Evolutionary conservation across 495 filamentous ascomycete genomes (phyloP).

Genomic region (Talaromyces trachyspermus): DNA sequence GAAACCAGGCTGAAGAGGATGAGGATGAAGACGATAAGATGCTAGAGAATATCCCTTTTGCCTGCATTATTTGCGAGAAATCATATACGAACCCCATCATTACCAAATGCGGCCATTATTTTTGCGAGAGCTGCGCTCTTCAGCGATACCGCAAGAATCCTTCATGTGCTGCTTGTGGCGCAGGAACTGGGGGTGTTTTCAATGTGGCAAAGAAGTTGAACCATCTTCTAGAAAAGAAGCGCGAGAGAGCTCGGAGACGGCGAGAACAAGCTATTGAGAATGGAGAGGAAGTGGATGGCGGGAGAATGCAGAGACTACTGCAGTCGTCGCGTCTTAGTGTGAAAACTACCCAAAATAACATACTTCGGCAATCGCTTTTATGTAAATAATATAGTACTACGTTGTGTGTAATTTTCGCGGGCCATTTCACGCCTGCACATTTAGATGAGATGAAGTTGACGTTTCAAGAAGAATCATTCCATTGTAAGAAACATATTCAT

Average conservation of each 20-base stretch:
- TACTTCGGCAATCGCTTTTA: no score
- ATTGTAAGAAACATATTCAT: no score
- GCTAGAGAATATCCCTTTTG: conserved; percentile 86
- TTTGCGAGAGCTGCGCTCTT: conserved; percentile 84
- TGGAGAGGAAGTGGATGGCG: conserved; percentile 61
- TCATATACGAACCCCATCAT: conserved; percentile 76
- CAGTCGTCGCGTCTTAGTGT: no score
- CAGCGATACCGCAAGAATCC: conserved; percentile 75
- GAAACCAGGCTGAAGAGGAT: conserved; percentile 36
- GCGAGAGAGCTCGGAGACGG: conserved; percentile 56
- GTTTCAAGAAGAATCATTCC: no score
- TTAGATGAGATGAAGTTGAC: no score
- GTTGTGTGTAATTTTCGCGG: background rate
- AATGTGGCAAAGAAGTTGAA: conserved; percentile 79
- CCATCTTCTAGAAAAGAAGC: conserved; percentile 77
- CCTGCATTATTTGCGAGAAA: conserved; percentile 84
- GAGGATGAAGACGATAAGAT: conserved; percentile 69
- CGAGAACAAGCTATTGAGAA: conserved; percentile 64
- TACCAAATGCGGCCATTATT: conserved; percentile 92
- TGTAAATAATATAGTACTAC: background rate
- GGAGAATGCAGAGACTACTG: conserved; percentile 41
- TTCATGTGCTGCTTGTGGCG: conserved; percentile 76
- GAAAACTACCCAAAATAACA: no score
- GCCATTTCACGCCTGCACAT: no score
- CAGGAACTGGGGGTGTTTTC: conserved; percentile 81